Percentiles rank a stretch among this genome's conserved stretches.
Conservation (phyloP, 2,329 filamentous ascomycete genomes). For the Aspergillus jensenii region DNA sequence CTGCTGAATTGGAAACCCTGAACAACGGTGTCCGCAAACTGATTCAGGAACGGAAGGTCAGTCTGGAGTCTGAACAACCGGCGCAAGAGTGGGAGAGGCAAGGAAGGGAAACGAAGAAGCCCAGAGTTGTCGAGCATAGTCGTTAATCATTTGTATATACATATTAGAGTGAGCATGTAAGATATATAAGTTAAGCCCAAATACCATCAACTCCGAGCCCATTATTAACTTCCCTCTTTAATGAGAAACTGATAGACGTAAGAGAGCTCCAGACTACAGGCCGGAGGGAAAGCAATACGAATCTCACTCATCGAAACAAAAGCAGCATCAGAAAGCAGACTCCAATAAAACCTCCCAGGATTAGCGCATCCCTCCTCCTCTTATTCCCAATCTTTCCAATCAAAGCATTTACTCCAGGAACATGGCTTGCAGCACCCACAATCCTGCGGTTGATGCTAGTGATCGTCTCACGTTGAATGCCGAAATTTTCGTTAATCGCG, state of each 20-base stretch:
- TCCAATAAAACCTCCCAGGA: conserved; percentile 86
- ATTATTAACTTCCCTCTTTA: conserved; percentile 15
- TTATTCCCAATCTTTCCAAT: conserved; percentile 92
- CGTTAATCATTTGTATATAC: conserved; percentile 10
- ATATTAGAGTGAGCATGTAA: conserved; percentile 16
- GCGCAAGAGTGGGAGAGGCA: conserved; percentile 20
- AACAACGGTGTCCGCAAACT: conserved; percentile 44
- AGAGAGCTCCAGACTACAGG: neutral
- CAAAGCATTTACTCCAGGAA: conserved; percentile 88
- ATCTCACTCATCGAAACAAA: conserved; percentile 68
- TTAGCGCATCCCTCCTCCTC: conserved; percentile 91
- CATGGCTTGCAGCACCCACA: conserved; percentile 81
- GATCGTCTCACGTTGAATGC: conserved; percentile 81
- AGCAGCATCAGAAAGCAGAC: conserved; percentile 86
- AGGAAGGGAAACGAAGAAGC: conserved; percentile 12
- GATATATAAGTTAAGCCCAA: conserved; percentile 14
- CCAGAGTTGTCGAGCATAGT: conserved; percentile 18
- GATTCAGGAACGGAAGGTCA: conserved; percentile 39
- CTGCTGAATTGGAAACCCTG: conserved; percentile 42
- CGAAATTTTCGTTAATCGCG: conserved; percentile 90
- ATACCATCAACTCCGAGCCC: conserved; percentile 12
- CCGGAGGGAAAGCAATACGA: conserved; percentile 6
- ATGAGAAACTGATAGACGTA: neutral
- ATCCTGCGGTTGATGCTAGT: conserved; percentile 88
- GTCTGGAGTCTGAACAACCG: conserved; percentile 22